Evolutionary conservation across 1,284 basidiomycete species (phyloP).

Genomic region (Polyporus tsugae): DNA sequence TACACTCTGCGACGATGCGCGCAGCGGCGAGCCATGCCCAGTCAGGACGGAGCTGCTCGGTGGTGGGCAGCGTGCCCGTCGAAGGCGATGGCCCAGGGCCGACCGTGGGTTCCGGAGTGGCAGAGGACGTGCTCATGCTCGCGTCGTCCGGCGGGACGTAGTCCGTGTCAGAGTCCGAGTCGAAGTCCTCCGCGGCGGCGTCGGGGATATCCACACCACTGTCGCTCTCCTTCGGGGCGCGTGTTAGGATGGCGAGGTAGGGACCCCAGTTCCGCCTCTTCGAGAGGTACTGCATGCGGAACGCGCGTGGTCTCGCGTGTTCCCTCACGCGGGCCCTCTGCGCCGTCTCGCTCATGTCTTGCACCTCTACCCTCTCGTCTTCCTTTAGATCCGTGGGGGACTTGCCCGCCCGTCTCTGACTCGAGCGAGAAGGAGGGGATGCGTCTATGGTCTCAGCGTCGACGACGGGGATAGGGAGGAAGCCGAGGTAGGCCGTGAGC

Average conservation of each 20-base stretch:
- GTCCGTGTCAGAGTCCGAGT: slow-evolving; percentile 34
- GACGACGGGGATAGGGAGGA: slow-evolving; percentile 23
- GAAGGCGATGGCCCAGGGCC: not conserved
- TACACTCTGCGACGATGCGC: slow-evolving; percentile 40
- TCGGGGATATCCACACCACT: slow-evolving; percentile 10
- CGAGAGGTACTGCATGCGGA: slow-evolving; percentile 55
- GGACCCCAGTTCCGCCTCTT: slow-evolving; percentile 56
- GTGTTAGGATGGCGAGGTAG: slow-evolving; percentile 42
- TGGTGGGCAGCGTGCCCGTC: slow-evolving; percentile 7
- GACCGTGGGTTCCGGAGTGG: slow-evolving; percentile 7
- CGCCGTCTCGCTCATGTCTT: slow-evolving; percentile 28
- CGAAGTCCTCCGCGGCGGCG: slow-evolving; percentile 17
- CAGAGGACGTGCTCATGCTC: slow-evolving; percentile 14
- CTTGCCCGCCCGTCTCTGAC: too few species aligned
- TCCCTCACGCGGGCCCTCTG: slow-evolving; percentile 36
- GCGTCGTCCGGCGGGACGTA: slow-evolving; percentile 32
- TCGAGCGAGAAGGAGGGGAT: not conserved
- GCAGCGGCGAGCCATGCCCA: slow-evolving; percentile 43
- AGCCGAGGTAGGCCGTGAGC: slow-evolving; percentile 31
- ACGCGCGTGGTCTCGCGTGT: slow-evolving; percentile 50
- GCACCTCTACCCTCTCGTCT: not conserved
- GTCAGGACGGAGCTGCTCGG: slow-evolving; percentile 35
- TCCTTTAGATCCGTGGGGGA: not conserved
- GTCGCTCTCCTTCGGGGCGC: not conserved
- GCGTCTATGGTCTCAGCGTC: not conserved